phyloP scores from a whole-genome alignment of 495 filamentous ascomycete species.

The Penicillium salamii region DNA sequence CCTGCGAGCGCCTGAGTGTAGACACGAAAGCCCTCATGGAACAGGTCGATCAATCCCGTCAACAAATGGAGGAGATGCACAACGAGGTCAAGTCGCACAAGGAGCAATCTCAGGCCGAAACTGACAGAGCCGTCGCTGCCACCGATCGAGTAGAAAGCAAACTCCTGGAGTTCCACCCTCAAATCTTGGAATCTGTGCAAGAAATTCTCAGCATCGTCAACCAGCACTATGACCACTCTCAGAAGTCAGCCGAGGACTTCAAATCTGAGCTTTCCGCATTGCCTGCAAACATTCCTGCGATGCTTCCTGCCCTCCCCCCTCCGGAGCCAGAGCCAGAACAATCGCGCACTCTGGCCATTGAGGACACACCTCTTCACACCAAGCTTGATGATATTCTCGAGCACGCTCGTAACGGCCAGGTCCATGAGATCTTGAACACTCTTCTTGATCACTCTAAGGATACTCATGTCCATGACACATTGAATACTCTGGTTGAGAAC shows the following conservation, averaged over 20 bases:
- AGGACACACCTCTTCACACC: conserved; percentile 69
- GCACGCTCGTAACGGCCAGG: conserved; percentile 48
- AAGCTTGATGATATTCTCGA: conserved; percentile 85
- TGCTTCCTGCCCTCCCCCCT: conserved; percentile 47
- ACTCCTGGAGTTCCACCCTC: conserved; percentile 76
- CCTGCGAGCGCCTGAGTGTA: conserved; percentile 76
- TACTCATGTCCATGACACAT: not conserved
- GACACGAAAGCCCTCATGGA: conserved; percentile 81
- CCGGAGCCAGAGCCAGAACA: conserved; percentile 51
- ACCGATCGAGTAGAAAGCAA: conserved; percentile 75
- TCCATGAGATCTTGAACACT: conserved; percentile 80
- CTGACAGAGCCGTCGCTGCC: conserved; percentile 64
- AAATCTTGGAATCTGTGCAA: conserved; percentile 76
- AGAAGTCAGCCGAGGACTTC: conserved; percentile 50
- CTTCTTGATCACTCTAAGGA: conserved; percentile 55
- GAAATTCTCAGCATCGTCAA: conserved; percentile 78
- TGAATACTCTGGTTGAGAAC: not conserved
- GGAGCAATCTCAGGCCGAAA: conserved; percentile 70
- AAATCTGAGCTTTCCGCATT: conserved; percentile 51
- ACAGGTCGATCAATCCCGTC: conserved; percentile 71
- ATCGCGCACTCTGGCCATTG: conserved; percentile 21
- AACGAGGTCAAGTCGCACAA: conserved; percentile 70
- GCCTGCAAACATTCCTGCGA: conserved; percentile 46
- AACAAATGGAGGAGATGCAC: conserved; percentile 74
- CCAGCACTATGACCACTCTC: conserved; percentile 72